phyloP scores from a whole-genome alignment of 495 filamentous ascomycete species.

The Bathelium albidoporum region DNA sequence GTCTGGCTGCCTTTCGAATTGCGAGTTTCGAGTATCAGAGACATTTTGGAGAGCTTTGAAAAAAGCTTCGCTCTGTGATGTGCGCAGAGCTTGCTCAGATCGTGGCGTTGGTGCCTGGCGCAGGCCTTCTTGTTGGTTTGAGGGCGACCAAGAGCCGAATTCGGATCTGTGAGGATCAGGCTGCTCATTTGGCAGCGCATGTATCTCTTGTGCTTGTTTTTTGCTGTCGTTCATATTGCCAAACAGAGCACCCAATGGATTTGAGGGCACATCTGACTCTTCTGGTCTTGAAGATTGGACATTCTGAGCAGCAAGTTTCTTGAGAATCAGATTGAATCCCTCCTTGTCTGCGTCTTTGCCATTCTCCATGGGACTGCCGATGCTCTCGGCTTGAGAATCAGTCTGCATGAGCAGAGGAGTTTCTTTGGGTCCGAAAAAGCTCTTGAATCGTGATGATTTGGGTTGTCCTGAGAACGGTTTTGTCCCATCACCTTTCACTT shows the following conservation, averaged over 20 bases:
- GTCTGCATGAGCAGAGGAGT: background rate
- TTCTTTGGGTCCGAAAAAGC: background rate
- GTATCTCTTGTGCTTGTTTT: background rate
- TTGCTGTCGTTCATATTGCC: background rate
- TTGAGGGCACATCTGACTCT: background rate
- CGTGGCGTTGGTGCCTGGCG: background rate
- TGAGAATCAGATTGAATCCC: background rate
- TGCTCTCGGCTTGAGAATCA: background rate
- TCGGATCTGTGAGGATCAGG: background rate
- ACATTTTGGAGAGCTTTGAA: background rate
- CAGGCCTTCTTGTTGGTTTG: background rate
- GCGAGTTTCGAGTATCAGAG: background rate
- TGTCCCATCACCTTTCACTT: background rate
- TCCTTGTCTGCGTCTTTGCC: background rate
- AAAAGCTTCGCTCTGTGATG: background rate
- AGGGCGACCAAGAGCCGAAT: background rate
- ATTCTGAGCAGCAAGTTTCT: background rate
- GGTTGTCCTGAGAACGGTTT: background rate
- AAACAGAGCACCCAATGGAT: background rate
- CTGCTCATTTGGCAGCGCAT: background rate
- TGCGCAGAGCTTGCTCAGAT: background rate
- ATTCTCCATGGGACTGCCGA: background rate
- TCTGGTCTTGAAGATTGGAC: background rate
- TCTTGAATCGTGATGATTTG: constrained; percentile 1
- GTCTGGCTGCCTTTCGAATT: background rate